Percentiles rank a stretch among this genome's conserved stretches.
Conservation (phyloP, 805 yeast species). For the Yamadazyma endophytica region DNA sequence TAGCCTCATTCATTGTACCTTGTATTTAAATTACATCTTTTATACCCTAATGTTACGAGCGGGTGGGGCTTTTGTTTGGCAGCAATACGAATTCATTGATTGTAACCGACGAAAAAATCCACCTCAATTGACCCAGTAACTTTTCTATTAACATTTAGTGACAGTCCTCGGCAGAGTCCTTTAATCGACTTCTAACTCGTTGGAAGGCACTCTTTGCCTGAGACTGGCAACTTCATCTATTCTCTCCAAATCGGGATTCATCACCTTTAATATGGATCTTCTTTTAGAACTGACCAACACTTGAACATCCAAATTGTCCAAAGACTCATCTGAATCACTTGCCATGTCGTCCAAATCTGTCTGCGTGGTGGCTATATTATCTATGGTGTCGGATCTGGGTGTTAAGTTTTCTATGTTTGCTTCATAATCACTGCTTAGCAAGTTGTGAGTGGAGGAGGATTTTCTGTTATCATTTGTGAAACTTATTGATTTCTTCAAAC, state of each 20-base stretch:
- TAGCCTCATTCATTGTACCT: too few species aligned
- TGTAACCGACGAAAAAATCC: too few species aligned
- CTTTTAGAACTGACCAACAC: conserved; percentile 66
- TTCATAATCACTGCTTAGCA: conserved; percentile 10
- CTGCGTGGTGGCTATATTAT: background rate
- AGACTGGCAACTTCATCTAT: conserved; percentile 8
- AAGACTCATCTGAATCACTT: conserved; percentile 6
- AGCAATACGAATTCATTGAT: too few species aligned
- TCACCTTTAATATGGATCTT: conserved; percentile 53
- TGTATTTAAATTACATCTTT: too few species aligned
- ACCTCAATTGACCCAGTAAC: too few species aligned
- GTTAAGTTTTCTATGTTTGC: conserved; percentile 8
- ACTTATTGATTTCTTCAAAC: conserved; percentile 12
- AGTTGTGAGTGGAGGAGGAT: conserved; percentile 2
- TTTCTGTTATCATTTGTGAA: conserved; percentile 10
- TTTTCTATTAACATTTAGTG: too few species aligned
- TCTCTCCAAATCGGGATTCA: conserved; percentile 51
- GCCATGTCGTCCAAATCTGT: conserved; percentile 7
- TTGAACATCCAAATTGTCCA: conserved; percentile 50
- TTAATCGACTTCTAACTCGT: conserved; percentile 4
- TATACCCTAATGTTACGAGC: too few species aligned
- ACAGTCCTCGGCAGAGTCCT: too few species aligned
- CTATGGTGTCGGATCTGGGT: background rate
- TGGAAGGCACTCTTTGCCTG: conserved; percentile 10
- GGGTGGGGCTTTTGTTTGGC: too few species aligned